Evolutionary conservation across 441 rosid genomes (phyloP).

Genomic region (Gossypium gossypioides): DNA sequence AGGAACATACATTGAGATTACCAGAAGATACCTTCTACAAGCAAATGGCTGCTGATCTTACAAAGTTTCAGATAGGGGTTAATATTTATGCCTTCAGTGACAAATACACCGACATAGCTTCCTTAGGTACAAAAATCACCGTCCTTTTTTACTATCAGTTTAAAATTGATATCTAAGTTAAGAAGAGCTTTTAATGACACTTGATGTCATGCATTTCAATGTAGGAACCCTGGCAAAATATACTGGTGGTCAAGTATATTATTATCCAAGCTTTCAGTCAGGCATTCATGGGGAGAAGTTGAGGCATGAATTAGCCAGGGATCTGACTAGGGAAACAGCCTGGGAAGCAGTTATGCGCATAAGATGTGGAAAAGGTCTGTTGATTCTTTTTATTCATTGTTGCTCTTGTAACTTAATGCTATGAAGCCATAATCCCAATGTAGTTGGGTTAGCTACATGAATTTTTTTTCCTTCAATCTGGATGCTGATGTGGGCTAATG

Average conservation of each 20-base stretch:
- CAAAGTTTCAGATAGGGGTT: slow-evolving; percentile 87
- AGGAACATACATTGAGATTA: slow-evolving; percentile 69
- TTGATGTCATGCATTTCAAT: slow-evolving; percentile 3
- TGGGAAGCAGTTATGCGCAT: slow-evolving; percentile 99
- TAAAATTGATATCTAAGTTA: not conserved
- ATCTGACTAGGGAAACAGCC: slow-evolving; percentile 96
- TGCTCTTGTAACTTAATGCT: not conserved
- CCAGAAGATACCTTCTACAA: slow-evolving; percentile 92
- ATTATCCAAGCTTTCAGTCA: slow-evolving; percentile 81
- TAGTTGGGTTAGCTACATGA: not conserved
- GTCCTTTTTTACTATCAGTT: not conserved
- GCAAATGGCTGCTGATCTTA: slow-evolving; percentile 99
- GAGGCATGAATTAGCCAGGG: slow-evolving; percentile 84
- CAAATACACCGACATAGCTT: slow-evolving; percentile 87
- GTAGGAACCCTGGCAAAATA: slow-evolving; percentile 88
- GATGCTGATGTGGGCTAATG: not conserved
- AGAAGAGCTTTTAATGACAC: not conserved
- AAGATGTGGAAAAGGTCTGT: slow-evolving; percentile 96
- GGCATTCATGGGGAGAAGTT: slow-evolving; percentile 65
- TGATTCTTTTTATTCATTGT: not conserved
- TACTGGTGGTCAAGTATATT: slow-evolving; percentile 95
- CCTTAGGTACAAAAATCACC: slow-evolving; percentile 50
- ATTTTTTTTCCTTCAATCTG: not conserved
- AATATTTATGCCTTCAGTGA: slow-evolving; percentile 88
- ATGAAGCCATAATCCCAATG: not conserved